Conservation (phyloP, 73 alveolate species). For the Breviolum minutum region DNA sequence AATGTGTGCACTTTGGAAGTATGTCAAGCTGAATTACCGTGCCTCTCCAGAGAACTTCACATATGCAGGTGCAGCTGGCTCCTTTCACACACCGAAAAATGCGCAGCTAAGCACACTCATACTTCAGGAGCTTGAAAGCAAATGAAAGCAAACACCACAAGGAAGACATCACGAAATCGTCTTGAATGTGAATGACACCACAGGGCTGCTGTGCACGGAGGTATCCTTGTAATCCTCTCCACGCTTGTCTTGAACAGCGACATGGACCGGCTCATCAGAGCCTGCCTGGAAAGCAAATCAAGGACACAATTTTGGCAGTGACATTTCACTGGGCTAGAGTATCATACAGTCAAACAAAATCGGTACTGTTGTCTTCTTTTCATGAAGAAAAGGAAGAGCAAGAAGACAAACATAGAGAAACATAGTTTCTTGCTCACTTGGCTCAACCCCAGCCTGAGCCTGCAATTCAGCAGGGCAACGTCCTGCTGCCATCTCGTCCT, state of each 20-base stretch:
- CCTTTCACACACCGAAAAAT: background rate
- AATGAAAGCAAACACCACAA: background rate
- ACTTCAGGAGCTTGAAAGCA: background rate
- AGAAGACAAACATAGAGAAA: background rate
- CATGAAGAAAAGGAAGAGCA: background rate
- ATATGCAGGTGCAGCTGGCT: constrained; percentile 86
- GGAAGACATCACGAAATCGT: background rate
- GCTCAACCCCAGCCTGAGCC: background rate
- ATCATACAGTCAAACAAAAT: too few relatives aligned
- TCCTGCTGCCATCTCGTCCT: constrained; percentile 93
- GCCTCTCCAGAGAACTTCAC: constrained; percentile 94
- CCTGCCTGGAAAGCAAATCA: constrained; percentile 20
- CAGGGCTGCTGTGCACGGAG: background rate
- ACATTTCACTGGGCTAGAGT: too few relatives aligned
- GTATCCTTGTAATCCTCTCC: constrained; percentile 82
- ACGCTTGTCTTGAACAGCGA: constrained; percentile 91
- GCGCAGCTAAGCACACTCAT: too few relatives aligned
- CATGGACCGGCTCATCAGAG: constrained; percentile 71
- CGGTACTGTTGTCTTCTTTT: too few relatives aligned
- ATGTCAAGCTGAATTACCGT: background rate
- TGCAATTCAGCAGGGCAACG: constrained; percentile 89
- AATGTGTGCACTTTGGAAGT: too few relatives aligned
- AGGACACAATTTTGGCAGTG: background rate
- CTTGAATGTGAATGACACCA: too few relatives aligned
- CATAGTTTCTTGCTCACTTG: background rate